Percentiles rank a stretch among this genome's conserved stretches.
Evolutionary conservation across 2,329 filamentous ascomycete species (phyloP).

Genomic region (Aureobasidium subglaciale): DNA sequence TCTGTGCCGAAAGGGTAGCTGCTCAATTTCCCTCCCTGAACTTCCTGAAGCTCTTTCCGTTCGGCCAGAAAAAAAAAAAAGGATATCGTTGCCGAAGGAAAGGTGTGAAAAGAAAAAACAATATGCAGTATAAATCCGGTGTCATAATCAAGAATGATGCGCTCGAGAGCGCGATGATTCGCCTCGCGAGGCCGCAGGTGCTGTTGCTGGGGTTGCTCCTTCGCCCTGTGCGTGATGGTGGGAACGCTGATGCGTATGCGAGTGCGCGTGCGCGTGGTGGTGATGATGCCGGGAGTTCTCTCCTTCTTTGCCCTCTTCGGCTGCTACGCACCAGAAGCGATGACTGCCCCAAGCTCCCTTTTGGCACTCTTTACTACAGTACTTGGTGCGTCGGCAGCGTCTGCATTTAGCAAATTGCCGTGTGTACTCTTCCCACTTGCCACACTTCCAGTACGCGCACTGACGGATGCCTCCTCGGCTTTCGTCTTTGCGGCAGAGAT

Average conservation of each 20-base stretch:
- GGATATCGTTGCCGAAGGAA: constrained; percentile 9
- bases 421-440: constrained; percentile 96
- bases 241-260: constrained; percentile 5
- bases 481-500: constrained; percentile 96
- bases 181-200: background rate
- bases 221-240: constrained; percentile 2
- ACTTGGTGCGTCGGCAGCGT: constrained; percentile 91
- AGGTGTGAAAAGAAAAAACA: background rate
- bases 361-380: constrained; percentile 99
- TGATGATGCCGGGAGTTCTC: constrained; percentile 17
- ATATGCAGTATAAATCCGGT: constrained; percentile 10
- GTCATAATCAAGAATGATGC: constrained; percentile 11
- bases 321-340: constrained; percentile 91
- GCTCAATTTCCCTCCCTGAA: background rate
- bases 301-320: constrained; percentile 37
- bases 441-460: constrained; percentile 96
- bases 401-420: constrained; percentile 97
- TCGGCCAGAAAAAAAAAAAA: constrained; percentile 7
- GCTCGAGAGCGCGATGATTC: background rate
- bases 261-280: constrained; percentile 15
- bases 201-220: background rate
- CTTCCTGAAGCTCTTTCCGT: background rate
- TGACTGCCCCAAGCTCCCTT: constrained; percentile 99
- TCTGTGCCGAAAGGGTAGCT: background rate
- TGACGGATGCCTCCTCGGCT: constrained; percentile 88